phyloP scores from a whole-genome alignment of 2,329 filamentous ascomycete species.

The Trichophyton verrucosum region DNA sequence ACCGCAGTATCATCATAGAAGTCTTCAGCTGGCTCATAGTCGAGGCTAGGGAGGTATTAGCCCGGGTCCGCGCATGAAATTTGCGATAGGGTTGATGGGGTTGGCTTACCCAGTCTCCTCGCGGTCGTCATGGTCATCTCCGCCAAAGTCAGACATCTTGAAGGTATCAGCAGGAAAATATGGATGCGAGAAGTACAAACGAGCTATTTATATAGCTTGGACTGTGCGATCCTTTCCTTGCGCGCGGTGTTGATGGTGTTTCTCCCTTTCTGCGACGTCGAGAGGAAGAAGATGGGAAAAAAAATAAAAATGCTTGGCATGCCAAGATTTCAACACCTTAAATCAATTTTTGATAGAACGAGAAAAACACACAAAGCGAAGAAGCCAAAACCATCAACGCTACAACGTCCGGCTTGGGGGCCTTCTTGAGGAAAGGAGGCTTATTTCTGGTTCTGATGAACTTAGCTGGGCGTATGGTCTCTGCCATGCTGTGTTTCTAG shows the following conservation, averaged over 20 bases:
- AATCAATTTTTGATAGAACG: neutral
- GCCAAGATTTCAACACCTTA: conserved; percentile 7
- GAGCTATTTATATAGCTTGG: neutral
- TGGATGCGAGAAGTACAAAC: neutral
- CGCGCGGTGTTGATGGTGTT: neutral
- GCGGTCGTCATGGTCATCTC: conserved; percentile 51
- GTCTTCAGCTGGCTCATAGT: conserved; percentile 47
- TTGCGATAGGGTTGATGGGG: neutral
- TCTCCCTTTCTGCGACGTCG: neutral
- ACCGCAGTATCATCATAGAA: conserved; percentile 56
- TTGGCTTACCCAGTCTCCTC: conserved; percentile 45
- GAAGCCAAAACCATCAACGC: neutral
- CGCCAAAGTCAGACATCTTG: conserved; percentile 62
- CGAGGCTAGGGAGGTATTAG: conserved; percentile 24
- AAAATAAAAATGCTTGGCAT: neutral
- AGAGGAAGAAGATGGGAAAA: neutral
- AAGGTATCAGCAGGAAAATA: neutral
- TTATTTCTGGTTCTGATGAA: too few species aligned
- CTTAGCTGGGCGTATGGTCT: neutral
- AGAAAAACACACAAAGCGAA: neutral
- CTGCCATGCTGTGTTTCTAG: neutral
- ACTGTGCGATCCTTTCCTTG: neutral
- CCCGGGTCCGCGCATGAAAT: neutral
- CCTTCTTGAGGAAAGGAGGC: neutral
- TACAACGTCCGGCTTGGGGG: neutral